Evolutionary conservation across 176 grass and related monocot species (phyloP).

Genomic region (Musa schizocarpa): DNA sequence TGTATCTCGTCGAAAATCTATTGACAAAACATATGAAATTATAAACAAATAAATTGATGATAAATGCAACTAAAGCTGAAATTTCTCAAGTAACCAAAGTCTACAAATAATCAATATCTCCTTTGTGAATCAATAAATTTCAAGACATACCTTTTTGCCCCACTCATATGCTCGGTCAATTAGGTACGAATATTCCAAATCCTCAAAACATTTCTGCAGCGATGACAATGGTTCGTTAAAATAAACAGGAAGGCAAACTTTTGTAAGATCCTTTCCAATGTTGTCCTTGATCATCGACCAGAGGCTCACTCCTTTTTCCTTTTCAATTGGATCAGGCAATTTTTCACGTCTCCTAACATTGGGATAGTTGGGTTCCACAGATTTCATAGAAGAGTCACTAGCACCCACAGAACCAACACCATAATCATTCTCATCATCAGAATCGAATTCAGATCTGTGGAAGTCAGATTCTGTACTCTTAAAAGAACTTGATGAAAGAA

Average conservation of each 20-base stretch:
- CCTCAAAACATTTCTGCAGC: slow-evolving; percentile 92
- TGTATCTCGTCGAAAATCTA: neutral
- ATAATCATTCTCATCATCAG: slow-evolving; percentile 67
- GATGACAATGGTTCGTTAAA: slow-evolving; percentile 93
- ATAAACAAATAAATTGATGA: neutral
- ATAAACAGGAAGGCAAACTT: slow-evolving; percentile 95
- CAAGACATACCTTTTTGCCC: slow-evolving; percentile 65
- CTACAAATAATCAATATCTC: neutral
- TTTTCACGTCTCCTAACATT: slow-evolving; percentile 80
- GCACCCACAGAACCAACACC: slow-evolving; percentile 33
- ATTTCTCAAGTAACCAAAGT: neutral
- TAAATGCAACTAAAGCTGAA: neutral
- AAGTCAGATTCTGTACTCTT: slow-evolving; percentile 72
- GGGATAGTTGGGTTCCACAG: slow-evolving; percentile 63
- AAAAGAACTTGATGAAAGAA: slow-evolving; percentile 95
- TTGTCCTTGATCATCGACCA: slow-evolving; percentile 99
- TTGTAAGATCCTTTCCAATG: slow-evolving; percentile 97
- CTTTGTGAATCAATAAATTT: neutral
- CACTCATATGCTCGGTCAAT: slow-evolving; percentile 92
- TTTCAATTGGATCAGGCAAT: slow-evolving; percentile 89
- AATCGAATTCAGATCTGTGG: slow-evolving; percentile 73
- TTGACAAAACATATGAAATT: neutral
- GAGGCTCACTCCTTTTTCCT: slow-evolving; percentile 95
- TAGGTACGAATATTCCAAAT: slow-evolving; percentile 98
- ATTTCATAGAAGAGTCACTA: slow-evolving; percentile 67